phyloP scores from a whole-genome alignment of 2,329 filamentous ascomycete genomes.

The Hypoxylon sp. region DNA sequence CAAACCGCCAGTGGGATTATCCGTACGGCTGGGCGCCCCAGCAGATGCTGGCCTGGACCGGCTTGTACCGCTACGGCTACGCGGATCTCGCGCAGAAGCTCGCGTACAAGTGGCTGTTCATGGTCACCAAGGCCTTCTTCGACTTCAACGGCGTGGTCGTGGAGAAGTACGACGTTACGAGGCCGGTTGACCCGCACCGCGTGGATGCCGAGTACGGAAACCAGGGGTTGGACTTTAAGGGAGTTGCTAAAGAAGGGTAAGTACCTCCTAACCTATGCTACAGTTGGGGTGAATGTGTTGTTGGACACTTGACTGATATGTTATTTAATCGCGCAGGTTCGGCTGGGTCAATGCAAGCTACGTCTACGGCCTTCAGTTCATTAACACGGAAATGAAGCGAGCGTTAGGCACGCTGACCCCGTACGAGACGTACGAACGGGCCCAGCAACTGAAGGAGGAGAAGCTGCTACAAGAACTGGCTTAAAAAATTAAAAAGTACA shows the following conservation, averaged over 20 bases:
- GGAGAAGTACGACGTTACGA: slow-evolving; percentile 98
- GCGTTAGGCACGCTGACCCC: slow-evolving; percentile 90
- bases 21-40: slow-evolving; percentile 99
- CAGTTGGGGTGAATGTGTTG: not conserved
- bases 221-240: slow-evolving; percentile 95
- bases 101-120: slow-evolving; percentile 97
- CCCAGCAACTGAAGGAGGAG: slow-evolving; percentile 69
- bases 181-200: slow-evolving; percentile 89
- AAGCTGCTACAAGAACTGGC: slow-evolving; percentile 61
- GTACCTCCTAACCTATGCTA: slow-evolving; percentile 58
- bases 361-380: slow-evolving; percentile 90
- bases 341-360: slow-evolving; percentile 99
- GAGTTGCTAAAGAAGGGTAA: slow-evolving; percentile 95
- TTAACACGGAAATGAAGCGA: slow-evolving; percentile 90
- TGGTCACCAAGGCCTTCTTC: slow-evolving; percentile 98
- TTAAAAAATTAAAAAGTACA: slow-evolving; percentile 6
- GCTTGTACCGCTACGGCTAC: slow-evolving; percentile 91
- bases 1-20: slow-evolving; percentile 98
- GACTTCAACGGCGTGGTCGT: slow-evolving; percentile 99
- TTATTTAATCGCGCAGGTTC: slow-evolving; percentile 75
- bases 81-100: slow-evolving; percentile 89
- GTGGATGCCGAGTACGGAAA: slow-evolving; percentile 99
- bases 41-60: slow-evolving; percentile 98
- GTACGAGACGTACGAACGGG: slow-evolving; percentile 85
- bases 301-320: slow-evolving; percentile 23